phyloP scores from a whole-genome alignment of 2,329 filamentous ascomycete species.

The Cadophora sp. region DNA sequence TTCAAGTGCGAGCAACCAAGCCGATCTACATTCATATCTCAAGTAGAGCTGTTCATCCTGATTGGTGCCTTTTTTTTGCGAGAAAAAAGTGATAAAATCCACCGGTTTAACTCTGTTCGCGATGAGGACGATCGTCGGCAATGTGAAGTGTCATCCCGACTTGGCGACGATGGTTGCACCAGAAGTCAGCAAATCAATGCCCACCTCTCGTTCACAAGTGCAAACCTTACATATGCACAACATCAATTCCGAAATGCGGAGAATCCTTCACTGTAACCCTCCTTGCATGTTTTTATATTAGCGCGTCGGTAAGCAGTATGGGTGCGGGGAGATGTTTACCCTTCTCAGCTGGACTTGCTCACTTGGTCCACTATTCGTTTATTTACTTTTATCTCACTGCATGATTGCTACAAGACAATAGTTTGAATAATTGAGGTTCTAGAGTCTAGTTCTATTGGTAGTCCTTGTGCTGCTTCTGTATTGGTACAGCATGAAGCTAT shows the following conservation, averaged over 20 bases:
- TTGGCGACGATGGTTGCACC: not conserved
- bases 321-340: not conserved
- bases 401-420: too few species aligned
- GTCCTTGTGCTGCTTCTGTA: too few species aligned
- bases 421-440: too few species aligned
- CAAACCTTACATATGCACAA: not conserved
- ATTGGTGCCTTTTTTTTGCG: too few species aligned
- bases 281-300: not conserved
- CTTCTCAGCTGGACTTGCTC: not conserved
- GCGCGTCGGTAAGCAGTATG: not conserved
- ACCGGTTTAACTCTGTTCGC: not conserved
- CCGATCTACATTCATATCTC: too few species aligned
- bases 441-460: too few species aligned
- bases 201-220: not conserved
- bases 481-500: too few species aligned
- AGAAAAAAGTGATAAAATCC: too few species aligned
- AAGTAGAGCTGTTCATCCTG: too few species aligned
- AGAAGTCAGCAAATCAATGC: not conserved
- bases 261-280: slow-evolving; percentile 9
- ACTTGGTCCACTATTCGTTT: too few species aligned
- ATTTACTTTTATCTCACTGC: too few species aligned
- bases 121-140: not conserved
- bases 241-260: not conserved
- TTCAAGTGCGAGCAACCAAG: too few species aligned
- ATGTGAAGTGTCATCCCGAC: not conserved